These are phyloP conservation scores for Buddleja alternifolia DNA, from an alignment of 257 asterid genomes.

Conservation along the genomic window DNA sequence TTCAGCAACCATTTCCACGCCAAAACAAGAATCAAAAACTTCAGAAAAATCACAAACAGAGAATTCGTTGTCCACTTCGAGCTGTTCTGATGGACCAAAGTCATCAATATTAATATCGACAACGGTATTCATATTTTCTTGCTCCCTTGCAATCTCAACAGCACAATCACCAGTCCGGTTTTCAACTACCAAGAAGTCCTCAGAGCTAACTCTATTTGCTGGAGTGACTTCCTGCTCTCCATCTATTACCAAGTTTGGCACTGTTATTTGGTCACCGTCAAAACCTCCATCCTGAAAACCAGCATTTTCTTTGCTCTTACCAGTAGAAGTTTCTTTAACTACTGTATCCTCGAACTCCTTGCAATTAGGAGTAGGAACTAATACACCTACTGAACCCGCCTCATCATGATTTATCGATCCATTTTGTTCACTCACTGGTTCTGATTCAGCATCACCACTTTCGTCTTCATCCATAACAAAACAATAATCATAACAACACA, in stretches of 20 bases:
- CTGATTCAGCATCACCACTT: conserved; percentile 32
- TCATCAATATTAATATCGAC: conserved; percentile 37
- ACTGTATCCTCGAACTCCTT: conserved; percentile 33
- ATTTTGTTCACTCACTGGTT: conserved; percentile 27
- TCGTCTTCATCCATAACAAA: conserved; percentile 28
- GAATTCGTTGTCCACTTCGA: conserved; percentile 34
- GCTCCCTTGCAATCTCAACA: conserved; percentile 32
- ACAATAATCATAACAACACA: conserved; percentile 20
- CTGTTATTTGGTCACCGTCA: conserved; percentile 29
- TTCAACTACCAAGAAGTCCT: conserved; percentile 35
- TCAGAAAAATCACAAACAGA: conserved; percentile 46
- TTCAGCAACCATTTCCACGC: conserved; percentile 44
- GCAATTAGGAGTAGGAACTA: conserved; percentile 26
- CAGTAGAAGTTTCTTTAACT: conserved; percentile 34
- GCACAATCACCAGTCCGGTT: conserved; percentile 32
- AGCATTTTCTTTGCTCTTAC: conserved; percentile 30
- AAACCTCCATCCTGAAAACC: conserved; percentile 23
- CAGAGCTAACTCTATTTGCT: conserved; percentile 23
- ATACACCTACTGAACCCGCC: conserved; percentile 29
- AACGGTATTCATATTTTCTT: conserved; percentile 25
- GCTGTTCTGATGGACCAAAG: conserved; percentile 34
- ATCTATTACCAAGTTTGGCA: conserved; percentile 27
- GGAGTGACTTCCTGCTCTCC: conserved; percentile 31
- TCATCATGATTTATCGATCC: conserved; percentile 28
- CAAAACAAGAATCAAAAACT: conserved; percentile 45